phyloP scores from a whole-genome alignment of 768 basidiomycete genomes.

The Hygrocybe punicea region DNA sequence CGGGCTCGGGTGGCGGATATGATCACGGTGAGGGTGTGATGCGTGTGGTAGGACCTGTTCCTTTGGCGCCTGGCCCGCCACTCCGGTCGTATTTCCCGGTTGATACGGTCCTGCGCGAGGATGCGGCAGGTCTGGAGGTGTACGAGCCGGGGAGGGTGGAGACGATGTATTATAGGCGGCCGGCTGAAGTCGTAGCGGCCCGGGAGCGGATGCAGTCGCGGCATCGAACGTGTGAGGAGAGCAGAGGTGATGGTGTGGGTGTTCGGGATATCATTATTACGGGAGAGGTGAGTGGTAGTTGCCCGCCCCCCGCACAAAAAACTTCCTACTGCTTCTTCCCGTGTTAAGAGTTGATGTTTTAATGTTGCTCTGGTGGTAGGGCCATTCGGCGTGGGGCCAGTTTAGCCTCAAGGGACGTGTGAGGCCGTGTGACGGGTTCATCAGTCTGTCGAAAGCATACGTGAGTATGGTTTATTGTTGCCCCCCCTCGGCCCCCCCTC shows the following conservation, averaged over 20 bases:
- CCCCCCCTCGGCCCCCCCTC: too few species aligned
- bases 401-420: conserved; percentile 78
- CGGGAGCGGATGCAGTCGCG: neutral
- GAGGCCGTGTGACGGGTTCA: conserved; percentile 75
- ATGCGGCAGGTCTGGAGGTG: conserved; percentile 45
- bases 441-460: conserved; percentile 83
- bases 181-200: neutral
- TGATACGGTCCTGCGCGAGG: conserved; percentile 49
- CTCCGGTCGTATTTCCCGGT: conserved; percentile 59
- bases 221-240: neutral
- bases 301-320: too few species aligned
- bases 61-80: conserved; percentile 57
- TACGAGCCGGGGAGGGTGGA: conserved; percentile 40
- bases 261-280: conserved; percentile 64
- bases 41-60: conserved; percentile 14
- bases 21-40: neutral
- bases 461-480: conserved; percentile 38
- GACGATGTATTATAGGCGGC: conserved; percentile 30
- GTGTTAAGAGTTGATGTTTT: neutral
- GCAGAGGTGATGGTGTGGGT: neutral
- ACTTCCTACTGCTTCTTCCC: too few species aligned
- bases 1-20: conserved; percentile 22
- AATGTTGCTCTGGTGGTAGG: conserved; percentile 39
- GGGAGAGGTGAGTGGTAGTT: conserved; percentile 57
- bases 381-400: conserved; percentile 89